Evolutionary conservation across 2,329 filamentous ascomycete species (phyloP).

Genomic region (Gliomastix tumulicola): DNA sequence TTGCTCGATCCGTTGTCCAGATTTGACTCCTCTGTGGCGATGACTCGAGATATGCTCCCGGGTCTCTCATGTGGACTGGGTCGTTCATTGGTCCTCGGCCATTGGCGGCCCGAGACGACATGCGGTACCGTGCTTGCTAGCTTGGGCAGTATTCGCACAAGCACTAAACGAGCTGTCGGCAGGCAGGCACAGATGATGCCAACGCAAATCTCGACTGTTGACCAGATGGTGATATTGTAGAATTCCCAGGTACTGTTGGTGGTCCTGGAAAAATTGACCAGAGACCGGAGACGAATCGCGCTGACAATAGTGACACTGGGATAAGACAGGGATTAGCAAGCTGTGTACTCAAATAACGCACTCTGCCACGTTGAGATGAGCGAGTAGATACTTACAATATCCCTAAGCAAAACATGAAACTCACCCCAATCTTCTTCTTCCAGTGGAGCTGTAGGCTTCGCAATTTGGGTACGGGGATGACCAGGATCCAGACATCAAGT

Average conservation of each 20-base stretch:
- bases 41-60: too few species aligned
- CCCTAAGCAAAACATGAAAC: slow-evolving; percentile 43
- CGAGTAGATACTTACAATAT: slow-evolving; percentile 25
- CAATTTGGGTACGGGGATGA: slow-evolving; percentile 39
- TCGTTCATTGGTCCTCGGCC: too few species aligned
- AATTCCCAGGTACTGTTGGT: slow-evolving; percentile 11
- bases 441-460: slow-evolving; percentile 31
- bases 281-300: slow-evolving; percentile 11
- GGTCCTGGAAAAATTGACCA: slow-evolving; percentile 3
- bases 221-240: slow-evolving; percentile 10
- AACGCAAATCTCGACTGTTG: slow-evolving; percentile 12
- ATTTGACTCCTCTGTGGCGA: too few species aligned
- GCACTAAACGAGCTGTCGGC: slow-evolving; percentile 11
- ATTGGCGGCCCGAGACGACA: too few species aligned
- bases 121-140: too few species aligned
- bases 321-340: too few species aligned
- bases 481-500: slow-evolving; percentile 44
- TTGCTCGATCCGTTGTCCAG: too few species aligned
- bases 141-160: too few species aligned
- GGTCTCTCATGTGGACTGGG: too few species aligned
- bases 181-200: slow-evolving; percentile 16
- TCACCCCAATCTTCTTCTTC: slow-evolving; percentile 40
- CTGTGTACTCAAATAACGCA: background rate
- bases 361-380: background rate
- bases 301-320: slow-evolving; percentile 13